A percentile compares a stretch with the other conserved stretches of the same genome.
Conservation (phyloP, 345 rosid species). For the Pelargonium nanum region DNA sequence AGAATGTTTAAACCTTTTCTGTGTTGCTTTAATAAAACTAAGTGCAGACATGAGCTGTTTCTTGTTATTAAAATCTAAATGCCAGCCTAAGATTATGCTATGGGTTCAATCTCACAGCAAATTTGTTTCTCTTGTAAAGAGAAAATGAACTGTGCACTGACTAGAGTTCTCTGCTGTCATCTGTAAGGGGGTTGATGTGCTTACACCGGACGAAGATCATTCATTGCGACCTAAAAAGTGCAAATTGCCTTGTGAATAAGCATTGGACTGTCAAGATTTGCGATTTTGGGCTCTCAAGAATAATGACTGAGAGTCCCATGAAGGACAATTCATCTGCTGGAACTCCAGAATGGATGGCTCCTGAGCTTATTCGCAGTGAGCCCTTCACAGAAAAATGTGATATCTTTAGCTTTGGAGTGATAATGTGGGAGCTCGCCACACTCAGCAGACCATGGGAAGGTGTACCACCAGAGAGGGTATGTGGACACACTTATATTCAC, state of each 20-base stretch:
- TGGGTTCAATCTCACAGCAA: background rate
- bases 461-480: constrained; percentile 83
- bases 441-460: constrained; percentile 94
- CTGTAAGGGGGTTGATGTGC: constrained; percentile 91
- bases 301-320: constrained; percentile 57
- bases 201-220: constrained; percentile 93
- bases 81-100: background rate
- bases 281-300: constrained; percentile 95
- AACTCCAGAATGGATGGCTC: constrained; percentile 99
- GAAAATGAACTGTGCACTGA: background rate
- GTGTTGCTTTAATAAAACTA: background rate
- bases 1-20: too few species aligned
- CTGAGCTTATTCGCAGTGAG: constrained; percentile 85
- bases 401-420: constrained; percentile 95
- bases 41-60: too few species aligned
- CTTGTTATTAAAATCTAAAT: background rate
- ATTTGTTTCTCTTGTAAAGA: too few species aligned
- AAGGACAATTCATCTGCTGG: constrained; percentile 85
- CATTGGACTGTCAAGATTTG: constrained; percentile 86
- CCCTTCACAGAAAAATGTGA: constrained; percentile 94
- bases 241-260: constrained; percentile 85
- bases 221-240: constrained; percentile 81
- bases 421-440: constrained; percentile 97
- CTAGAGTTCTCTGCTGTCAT: background rate
- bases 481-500: background rate